A percentile compares a stretch with the other conserved stretches of the same genome.
These are phyloP conservation scores for Abrus pulchellus DNA, from an alignment of 306 rosid species.

Conservation along the genomic window DNA sequence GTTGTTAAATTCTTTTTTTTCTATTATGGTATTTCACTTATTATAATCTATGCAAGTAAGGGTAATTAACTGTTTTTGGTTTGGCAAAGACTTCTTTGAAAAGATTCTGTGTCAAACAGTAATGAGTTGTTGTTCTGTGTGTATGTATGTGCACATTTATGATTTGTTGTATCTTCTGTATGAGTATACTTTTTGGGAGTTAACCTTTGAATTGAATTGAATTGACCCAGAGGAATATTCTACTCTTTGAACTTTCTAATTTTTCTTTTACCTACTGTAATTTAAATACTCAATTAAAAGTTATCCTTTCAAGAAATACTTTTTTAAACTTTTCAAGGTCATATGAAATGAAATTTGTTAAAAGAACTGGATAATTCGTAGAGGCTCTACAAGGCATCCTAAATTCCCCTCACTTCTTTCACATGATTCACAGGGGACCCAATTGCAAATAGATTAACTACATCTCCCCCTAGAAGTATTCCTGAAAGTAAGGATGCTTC, in stretches of 20 bases:
- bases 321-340: constrained; percentile 36
- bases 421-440: constrained; percentile 76
- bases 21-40: constrained; percentile 18
- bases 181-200: constrained; percentile 5
- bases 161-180: constrained; percentile 19
- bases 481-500: constrained; percentile 64
- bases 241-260: constrained; percentile 32
- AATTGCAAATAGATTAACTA: constrained; percentile 73
- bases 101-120: constrained; percentile 27
- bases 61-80: constrained; percentile 29
- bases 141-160: not conserved
- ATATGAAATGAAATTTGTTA: not conserved
- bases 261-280: constrained; percentile 4
- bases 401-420: constrained; percentile 38
- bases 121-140: not conserved
- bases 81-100: constrained; percentile 24
- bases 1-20: not conserved
- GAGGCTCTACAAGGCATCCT: constrained; percentile 28
- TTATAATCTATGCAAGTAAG: constrained; percentile 27
- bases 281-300: constrained; percentile 11
- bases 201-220: constrained; percentile 28
- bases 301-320: not conserved
- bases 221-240: not conserved
- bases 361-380: constrained; percentile 39
- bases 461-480: constrained; percentile 66